Base-by-base conservation (phyloP, 176 grass and related monocot genomes). In the Musa beccarii region DNA sequence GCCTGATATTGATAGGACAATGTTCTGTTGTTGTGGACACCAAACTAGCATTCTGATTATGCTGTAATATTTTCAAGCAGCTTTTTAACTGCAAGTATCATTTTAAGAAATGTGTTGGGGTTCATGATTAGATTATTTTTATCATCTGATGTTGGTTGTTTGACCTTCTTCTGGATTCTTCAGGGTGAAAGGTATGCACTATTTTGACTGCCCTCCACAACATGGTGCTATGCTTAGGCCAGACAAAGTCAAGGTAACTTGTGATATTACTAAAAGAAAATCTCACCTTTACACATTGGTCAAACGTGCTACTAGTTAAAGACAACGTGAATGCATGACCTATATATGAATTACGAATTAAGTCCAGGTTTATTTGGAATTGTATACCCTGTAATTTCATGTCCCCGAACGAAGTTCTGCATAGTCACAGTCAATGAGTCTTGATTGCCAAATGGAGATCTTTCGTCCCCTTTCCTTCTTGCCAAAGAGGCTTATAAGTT, bases 181-280 rank as follows among this genome's bases (percentile, higher is more conserved):
- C 72, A 98, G 90, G 94, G 94, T 98, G 68, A 98, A 93, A 91
- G 88, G 86, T 2, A 79, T 82, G 12, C 72, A 80, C 53, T 93
- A 89, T 84, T 98, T 93, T 23, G 69, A 93, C 74, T 98, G 94
- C 69, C 73, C 86, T 78, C 86, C 92, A 66, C 88, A 88, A 67
- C 90, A 98, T 87, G 94, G 94, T 66, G 90, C 76, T 54, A 87
- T 98, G 75, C 84, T 98, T 57, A 93, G 90, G 73, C 90, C 88
- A 62, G 94, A 91, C 75, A 98, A 93, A 98, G 86, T 98, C 68
- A 98, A 93, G 90, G 94, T 93, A 85, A 50, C 69, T 70, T 53
- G 52, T 70, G 22, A 10, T 8, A 50, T 21, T 71, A 20, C 52
- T 12, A 0, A 43, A 49, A 54, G 24, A 15, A 23, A 11, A 52